Percentiles rank a stretch among this genome's conserved stretches.
Conservation (phyloP, 208 protist species). For the Strigomonas culicis region DNA sequence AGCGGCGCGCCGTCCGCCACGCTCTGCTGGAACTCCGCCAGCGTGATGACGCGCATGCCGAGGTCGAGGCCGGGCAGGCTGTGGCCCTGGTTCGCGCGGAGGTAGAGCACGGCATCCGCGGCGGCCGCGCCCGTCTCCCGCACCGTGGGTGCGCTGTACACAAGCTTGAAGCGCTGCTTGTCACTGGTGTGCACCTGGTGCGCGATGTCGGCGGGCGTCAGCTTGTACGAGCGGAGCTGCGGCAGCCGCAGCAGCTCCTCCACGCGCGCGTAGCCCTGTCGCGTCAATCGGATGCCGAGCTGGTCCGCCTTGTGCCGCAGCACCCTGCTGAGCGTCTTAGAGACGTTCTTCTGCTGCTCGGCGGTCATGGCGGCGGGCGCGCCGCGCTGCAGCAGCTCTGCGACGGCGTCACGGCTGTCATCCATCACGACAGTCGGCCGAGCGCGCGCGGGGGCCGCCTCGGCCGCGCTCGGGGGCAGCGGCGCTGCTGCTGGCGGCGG, state of each 20-base stretch:
- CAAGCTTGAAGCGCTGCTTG: conserved; percentile 78
- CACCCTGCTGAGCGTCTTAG: conserved; percentile 55
- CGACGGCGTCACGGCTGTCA: conserved; percentile 26
- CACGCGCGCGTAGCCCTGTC: conserved; percentile 56
- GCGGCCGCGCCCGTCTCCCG: not conserved
- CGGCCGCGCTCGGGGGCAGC: not conserved
- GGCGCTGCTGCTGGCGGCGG: not conserved
- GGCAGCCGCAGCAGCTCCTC: conserved; percentile 40
- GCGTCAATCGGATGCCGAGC: conserved; percentile 43
- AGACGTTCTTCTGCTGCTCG: conserved; percentile 24
- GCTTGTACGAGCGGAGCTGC: conserved; percentile 7
- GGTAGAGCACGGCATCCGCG: conserved; percentile 35
- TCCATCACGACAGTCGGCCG: conserved; percentile 12
- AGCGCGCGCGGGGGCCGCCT: not conserved
- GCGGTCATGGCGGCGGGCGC: not conserved
- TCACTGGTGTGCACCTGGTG: conserved; percentile 46
- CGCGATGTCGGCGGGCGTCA: conserved; percentile 34
- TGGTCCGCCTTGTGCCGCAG: conserved; percentile 72
- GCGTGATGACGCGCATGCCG: conserved; percentile 47
- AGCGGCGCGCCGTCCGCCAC: conserved; percentile 6
- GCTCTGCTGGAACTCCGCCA: conserved; percentile 15
- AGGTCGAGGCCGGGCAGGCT: conserved; percentile 53
- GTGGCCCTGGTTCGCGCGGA: conserved; percentile 84
- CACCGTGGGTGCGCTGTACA: conserved; percentile 19
- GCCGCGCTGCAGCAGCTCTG: conserved; percentile 20